phyloP scores from a whole-genome alignment of 768 basidiomycete species.

The Hygrocybe punicea region DNA sequence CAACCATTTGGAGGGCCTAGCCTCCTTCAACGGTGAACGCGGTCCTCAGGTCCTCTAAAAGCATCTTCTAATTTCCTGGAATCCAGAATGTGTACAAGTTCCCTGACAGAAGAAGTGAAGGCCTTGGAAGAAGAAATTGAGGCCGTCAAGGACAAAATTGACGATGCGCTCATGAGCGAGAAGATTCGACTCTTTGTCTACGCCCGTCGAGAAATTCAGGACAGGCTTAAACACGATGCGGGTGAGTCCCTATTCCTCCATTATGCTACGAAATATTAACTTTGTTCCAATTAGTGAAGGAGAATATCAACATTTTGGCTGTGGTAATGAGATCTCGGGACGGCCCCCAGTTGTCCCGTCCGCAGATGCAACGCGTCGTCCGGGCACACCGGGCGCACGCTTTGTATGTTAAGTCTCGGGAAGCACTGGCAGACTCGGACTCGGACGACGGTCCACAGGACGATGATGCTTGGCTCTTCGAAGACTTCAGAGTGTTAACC shows the following conservation, averaged over 20 bases:
- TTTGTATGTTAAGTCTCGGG: slow-evolving; percentile 62
- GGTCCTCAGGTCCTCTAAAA: neutral
- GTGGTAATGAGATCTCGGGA: slow-evolving; percentile 77
- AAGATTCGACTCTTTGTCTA: slow-evolving; percentile 86
- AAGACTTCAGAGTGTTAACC: slow-evolving; percentile 80
- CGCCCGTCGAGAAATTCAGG: slow-evolving; percentile 85
- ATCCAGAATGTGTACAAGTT: slow-evolving; percentile 90
- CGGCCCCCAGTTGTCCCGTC: slow-evolving; percentile 67
- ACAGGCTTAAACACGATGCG: slow-evolving; percentile 75
- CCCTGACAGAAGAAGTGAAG: slow-evolving; percentile 84
- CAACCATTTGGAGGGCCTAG: slow-evolving; percentile 94
- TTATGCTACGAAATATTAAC: slow-evolving; percentile 1
- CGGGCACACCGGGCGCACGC: slow-evolving; percentile 75
- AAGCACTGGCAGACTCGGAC: slow-evolving; percentile 72
- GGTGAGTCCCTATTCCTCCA: slow-evolving; percentile 42
- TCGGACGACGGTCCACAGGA: slow-evolving; percentile 90
- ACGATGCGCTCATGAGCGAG: slow-evolving; percentile 81
- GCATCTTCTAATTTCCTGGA: neutral
- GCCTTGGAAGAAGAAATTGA: slow-evolving; percentile 83
- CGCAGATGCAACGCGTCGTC: slow-evolving; percentile 78
- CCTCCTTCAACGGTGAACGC: slow-evolving; percentile 74
- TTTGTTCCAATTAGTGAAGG: slow-evolving; percentile 44
- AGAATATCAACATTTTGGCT: slow-evolving; percentile 72
- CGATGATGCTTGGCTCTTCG: slow-evolving; percentile 95
- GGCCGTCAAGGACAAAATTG: slow-evolving; percentile 82